Evolutionary conservation across 2,329 filamentous ascomycete species (phyloP).

Genomic region (Simplicillium sp.): DNA sequence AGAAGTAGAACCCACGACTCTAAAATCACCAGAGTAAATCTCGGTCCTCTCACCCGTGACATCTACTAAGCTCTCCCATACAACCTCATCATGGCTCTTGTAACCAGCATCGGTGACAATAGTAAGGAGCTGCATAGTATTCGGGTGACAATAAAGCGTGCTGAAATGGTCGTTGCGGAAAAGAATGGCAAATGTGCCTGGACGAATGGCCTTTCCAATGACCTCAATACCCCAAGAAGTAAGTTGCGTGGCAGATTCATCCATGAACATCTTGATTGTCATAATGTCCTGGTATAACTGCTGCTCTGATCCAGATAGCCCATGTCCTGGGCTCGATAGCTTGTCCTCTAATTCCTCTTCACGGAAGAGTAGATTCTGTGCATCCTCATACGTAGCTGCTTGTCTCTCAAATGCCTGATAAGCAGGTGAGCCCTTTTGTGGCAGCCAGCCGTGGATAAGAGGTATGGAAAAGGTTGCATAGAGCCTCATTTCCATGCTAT

Average conservation of each 20-base stretch:
- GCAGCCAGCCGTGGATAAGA: constrained; percentile 88
- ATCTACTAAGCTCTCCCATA: constrained; percentile 91
- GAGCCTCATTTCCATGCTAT: constrained; percentile 79
- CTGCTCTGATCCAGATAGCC: constrained; percentile 65
- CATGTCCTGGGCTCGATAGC: constrained; percentile 33
- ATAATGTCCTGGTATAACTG: constrained; percentile 73
- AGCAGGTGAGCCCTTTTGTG: constrained; percentile 54
- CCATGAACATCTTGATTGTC: constrained; percentile 76
- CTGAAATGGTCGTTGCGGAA: constrained; percentile 98
- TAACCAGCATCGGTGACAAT: constrained; percentile 93
- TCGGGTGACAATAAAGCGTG: constrained; percentile 81
- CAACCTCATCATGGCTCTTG: constrained; percentile 75
- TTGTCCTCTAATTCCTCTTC: constrained; percentile 85
- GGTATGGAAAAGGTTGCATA: constrained; percentile 86
- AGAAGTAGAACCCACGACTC: constrained; percentile 55
- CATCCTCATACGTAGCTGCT: constrained; percentile 82
- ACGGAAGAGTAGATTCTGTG: constrained; percentile 77
- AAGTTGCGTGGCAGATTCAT: constrained; percentile 73
- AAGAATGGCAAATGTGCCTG: constrained; percentile 78
- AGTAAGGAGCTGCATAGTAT: constrained; percentile 64
- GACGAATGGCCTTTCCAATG: constrained; percentile 58
- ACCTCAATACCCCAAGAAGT: constrained; percentile 72
- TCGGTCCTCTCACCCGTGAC: constrained; percentile 75
- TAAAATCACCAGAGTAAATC: constrained; percentile 86
- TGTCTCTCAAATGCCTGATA: constrained; percentile 63